Percentiles rank a stretch among this genome's conserved stretches.
Evolutionary conservation across 331 rosid genomes (phyloP).

Genomic region (Malus hybrid): DNA sequence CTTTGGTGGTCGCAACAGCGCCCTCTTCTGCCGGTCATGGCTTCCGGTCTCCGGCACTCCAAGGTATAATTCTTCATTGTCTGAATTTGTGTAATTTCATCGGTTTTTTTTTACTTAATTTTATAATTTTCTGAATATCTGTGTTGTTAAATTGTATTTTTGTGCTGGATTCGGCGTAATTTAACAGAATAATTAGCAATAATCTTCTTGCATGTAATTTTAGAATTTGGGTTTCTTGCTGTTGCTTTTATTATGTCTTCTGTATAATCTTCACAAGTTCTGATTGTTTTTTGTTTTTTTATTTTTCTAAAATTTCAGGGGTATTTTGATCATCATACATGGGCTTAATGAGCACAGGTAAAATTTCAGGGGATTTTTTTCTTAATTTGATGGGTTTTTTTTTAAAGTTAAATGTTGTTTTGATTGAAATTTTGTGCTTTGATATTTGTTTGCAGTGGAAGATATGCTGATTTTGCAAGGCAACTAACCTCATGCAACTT

Average conservation of each 20-base stretch:
- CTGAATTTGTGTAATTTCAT: background rate
- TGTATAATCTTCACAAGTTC: constrained; percentile 1
- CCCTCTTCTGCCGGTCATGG: constrained; percentile 83
- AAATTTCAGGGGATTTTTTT: constrained; percentile 43
- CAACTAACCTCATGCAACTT: constrained; percentile 71
- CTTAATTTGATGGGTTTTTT: background rate
- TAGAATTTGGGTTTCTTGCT: background rate
- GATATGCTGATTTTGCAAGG: constrained; percentile 80
- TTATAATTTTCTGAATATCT: background rate
- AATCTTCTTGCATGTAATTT: too few species aligned
- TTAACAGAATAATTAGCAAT: background rate
- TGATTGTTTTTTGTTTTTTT: background rate
- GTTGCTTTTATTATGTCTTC: background rate
- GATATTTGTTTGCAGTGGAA: constrained; percentile 64
- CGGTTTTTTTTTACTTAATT: too few species aligned
- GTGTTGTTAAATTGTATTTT: background rate
- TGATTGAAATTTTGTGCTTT: background rate
- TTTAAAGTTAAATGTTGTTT: background rate
- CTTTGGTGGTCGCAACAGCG: constrained; percentile 53
- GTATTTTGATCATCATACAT: constrained; percentile 75
- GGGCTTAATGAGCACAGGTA: constrained; percentile 98
- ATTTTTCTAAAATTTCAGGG: constrained; percentile 46
- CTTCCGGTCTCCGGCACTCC: constrained; percentile 50
- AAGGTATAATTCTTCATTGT: constrained; percentile 36
- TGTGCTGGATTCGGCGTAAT: background rate